Base-by-base conservation (phyloP, 139 green algal species). In the Chlamydomonas sp. region DNA sequence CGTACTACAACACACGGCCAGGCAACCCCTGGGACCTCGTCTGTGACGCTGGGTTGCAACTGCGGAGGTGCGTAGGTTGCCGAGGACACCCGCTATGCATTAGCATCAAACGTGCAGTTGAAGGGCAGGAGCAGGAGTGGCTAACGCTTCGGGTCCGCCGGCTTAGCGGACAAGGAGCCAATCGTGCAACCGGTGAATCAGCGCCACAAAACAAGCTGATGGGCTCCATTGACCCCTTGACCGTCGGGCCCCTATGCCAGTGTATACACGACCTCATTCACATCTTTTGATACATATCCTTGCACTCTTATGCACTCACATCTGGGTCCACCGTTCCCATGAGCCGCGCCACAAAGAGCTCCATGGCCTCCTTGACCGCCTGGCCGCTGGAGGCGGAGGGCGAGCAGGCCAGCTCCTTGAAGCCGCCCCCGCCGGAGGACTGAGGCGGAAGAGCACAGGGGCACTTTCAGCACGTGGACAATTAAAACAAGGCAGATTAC, bases 351-450 rank as follows among this genome's bases (percentile, higher is more conserved):
- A 99, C 92, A 80, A 99, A 97, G 3, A 91, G 9, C 87, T 97
- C 97, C 95, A 99, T 99, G 0, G 96, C 96, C 58, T 98, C 95
- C 31, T 94, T 71, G 12, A 97, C 95, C n/a, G 97, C 96, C 63
- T 94, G 85, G 62, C 91, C 92, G 58, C 72, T 82, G 75, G 75
- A 16, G 73, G n/a, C 75, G 82, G 3, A 75, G 69, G 83, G 83
- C 31, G 84, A 88, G 84, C 84, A 83, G 75, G 84, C 83, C 61
- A 82, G 72, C 68, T 85, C 83, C 71, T 89, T 87, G 71, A 87
- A 87, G 49, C 83, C 73, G 63, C 83, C 83, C 1, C 20, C 31
- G 71, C 83, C 73, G 61, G 59, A 60, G 16, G 73, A 72, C 83
- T 86, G 81, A 8, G 58, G 10, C 58, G 49, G 1, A 49, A 49